Evolutionary conservation across 1,284 basidiomycete genomes (phyloP).

Genomic region (Trametes sp.): DNA sequence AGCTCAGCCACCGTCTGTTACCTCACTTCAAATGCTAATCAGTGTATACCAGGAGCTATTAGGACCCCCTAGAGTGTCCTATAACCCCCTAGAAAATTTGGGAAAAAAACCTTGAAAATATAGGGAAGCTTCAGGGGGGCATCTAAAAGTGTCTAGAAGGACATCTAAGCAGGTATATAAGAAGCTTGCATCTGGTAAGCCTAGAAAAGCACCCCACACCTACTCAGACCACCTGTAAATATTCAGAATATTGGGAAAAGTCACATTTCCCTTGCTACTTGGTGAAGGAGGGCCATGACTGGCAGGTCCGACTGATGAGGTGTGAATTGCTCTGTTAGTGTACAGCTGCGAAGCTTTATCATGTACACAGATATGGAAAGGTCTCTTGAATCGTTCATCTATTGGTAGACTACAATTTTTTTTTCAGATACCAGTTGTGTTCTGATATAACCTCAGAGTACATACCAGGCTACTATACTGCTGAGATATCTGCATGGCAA

Average conservation of each 20-base stretch:
- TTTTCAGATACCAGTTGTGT: no score
- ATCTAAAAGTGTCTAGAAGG: not conserved
- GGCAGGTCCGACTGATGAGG: no score
- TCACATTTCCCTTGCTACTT: not conserved
- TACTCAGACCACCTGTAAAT: not conserved
- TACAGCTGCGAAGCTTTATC: no score
- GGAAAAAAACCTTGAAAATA: not conserved
- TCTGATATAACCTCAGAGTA: no score
- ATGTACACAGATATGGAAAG: no score
- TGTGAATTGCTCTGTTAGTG: no score
- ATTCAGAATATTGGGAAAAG: not conserved
- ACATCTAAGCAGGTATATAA: not conserved
- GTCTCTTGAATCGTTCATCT: no score
- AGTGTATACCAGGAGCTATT: not conserved
- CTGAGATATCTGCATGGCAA: no score
- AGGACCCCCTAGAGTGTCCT: not conserved
- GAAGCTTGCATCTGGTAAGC: not conserved
- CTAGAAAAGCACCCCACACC: no score
- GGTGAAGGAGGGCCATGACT: no score
- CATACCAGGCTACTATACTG: no score
- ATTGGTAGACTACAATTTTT: no score
- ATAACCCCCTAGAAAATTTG: not conserved
- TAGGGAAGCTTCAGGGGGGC: not conserved
- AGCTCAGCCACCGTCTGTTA: not conserved
- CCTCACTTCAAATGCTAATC: not conserved